Base-by-base conservation (phyloP, 768 basidiomycete species). In the Termitomyces sp. region DNA sequence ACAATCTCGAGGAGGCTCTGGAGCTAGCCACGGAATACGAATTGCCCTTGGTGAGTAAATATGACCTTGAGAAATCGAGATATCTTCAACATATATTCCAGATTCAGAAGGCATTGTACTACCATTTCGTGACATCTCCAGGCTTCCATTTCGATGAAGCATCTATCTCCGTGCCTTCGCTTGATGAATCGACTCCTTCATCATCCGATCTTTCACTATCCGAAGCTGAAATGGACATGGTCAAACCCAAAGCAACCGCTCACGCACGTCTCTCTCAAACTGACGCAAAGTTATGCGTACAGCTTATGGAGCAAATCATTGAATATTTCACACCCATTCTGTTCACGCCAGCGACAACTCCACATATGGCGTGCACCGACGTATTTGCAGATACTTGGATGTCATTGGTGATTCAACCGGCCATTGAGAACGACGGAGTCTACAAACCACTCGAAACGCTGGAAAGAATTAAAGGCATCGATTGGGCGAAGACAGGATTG, bases 301-400 rank as follows among this genome's bases (percentile, higher is more conserved):
- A 66, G n/a, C 75, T 87, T 36, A 81, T 86, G 79, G 72, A 74
- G 7, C 69, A 68, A 32, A 68, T 91, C 60, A 83, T 91, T 58
- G 78, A 77, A 5, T 79, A 88, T 68, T 90, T 91, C 67, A 87
- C 88, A 0, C 88, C 89, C 2, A 75, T 85, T 38, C 71, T 91
- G 0, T 91, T 91, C 69, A 89, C 89, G 1, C 81, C 87, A 30
- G 80, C 86, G 5, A 77, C 83, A 6, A 84, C 85, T n/a, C 72
- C 76, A 1, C 90, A 91, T 67, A 89, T 89, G 87, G 72, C 72
- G 4, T 91, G 90, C 70, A 90, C 88, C 4, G 83, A 89, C 67
- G 72, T 82, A 0, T 78, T 91, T 56, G 90, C 89, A 1, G 86
- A 86, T 53, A 76, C 72, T 54, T 91, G 89, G 90, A 87, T 89